A percentile compares a stretch with the other conserved stretches of the same genome.
Evolutionary conservation across 352 stramenopile species (phyloP).

Genomic region (Thalassiosira sp.): DNA sequence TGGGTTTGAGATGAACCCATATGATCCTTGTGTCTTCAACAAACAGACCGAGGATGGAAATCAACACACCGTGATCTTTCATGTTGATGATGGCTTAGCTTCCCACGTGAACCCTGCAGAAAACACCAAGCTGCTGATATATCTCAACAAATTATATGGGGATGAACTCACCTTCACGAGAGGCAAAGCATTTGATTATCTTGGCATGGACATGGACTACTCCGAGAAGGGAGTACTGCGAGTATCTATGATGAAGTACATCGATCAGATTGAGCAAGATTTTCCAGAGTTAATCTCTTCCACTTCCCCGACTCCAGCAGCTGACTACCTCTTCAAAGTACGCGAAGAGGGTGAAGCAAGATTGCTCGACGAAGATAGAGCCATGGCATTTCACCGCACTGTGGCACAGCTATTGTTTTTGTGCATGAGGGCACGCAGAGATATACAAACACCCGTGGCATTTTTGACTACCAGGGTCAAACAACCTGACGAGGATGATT

Average conservation of each 20-base stretch:
- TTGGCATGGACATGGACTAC: conserved; percentile 48
- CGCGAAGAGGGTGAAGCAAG: conserved; percentile 11
- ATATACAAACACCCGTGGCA: conserved; percentile 45
- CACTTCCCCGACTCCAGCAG: conserved; percentile 18
- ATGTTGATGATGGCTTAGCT: conserved; percentile 54
- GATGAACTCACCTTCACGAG: conserved; percentile 8
- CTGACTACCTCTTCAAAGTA: conserved; percentile 45
- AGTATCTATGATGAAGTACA: conserved; percentile 31
- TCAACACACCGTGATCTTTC: conserved; percentile 31
- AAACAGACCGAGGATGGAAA: conserved; percentile 7
- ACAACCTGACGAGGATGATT: conserved; percentile 48
- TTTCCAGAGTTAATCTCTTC: conserved; percentile 20
- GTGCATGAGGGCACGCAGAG: conserved; percentile 32
- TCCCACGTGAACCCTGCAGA: conserved; percentile 29
- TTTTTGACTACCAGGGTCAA: conserved; percentile 45
- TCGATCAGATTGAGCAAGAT: conserved; percentile 23
- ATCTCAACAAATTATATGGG: conserved; percentile 15
- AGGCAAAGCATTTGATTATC: conserved; percentile 36
- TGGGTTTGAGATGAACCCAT: conserved; percentile 50
- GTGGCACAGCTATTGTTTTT: conserved; percentile 51
- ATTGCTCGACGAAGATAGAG: conserved; percentile 17
- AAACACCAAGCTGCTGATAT: conserved; percentile 3
- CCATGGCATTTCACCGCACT: conserved; percentile 37
- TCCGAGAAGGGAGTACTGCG: neutral
- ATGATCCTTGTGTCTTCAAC: conserved; percentile 54